These are phyloP conservation scores for Fusarium zealandicum DNA, from an alignment of 2,329 filamentous ascomycete species.

Conservation along the genomic window DNA sequence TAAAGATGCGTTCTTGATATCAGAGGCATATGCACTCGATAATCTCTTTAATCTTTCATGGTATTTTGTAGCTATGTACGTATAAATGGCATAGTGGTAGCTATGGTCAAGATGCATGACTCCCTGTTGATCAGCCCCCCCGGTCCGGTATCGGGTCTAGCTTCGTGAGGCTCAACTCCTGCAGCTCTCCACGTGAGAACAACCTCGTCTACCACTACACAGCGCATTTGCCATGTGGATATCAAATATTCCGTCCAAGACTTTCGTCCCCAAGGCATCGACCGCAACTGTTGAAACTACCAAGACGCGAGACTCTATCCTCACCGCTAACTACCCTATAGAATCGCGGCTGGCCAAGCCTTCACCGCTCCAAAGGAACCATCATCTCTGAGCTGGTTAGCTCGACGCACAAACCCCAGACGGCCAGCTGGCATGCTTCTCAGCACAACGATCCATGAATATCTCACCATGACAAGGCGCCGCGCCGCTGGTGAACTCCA, in stretches of 20 bases:
- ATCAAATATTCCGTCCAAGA: slow-evolving; percentile 12
- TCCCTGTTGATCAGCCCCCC: no score
- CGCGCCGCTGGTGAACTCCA: slow-evolving; percentile 14
- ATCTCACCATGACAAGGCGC: slow-evolving; percentile 14
- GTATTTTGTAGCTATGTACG: no score
- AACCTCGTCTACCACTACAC: not conserved
- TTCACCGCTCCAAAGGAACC: slow-evolving; percentile 39
- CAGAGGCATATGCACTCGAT: no score
- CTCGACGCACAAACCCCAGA: slow-evolving; percentile 34
- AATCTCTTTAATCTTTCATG: no score
- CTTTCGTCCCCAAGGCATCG: slow-evolving; percentile 23
- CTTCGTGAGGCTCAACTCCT: no score
- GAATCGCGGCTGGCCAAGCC: slow-evolving; percentile 6
- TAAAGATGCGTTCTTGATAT: no score
- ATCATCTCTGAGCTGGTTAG: slow-evolving; percentile 30
- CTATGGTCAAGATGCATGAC: no score
- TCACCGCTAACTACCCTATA: slow-evolving; percentile 42
- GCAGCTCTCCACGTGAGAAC: slow-evolving; percentile 1
- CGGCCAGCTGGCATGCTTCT: slow-evolving; percentile 36
- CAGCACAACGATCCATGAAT: slow-evolving; percentile 22
- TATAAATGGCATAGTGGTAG: no score
- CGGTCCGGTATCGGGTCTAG: no score
- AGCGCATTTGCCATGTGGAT: not conserved
- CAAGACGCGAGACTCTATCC: slow-evolving; percentile 13
- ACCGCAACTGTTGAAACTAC: slow-evolving; percentile 8